A percentile compares a stretch with the other conserved stretches of the same genome.
These are phyloP conservation scores for Pythium sukuiense DNA, from an alignment of 352 stramenopile species.

Conservation along the genomic window DNA sequence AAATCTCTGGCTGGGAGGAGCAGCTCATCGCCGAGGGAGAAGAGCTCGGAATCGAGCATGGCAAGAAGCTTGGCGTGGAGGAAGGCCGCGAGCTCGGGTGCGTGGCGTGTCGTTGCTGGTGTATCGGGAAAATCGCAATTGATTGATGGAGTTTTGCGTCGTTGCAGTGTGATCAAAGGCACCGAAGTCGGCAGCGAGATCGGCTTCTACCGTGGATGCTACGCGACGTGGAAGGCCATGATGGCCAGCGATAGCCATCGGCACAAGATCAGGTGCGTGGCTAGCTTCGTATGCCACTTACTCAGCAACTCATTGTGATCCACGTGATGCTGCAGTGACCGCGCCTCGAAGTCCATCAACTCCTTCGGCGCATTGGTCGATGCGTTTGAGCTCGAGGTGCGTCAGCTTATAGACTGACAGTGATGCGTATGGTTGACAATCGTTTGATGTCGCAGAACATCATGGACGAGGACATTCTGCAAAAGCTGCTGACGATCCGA, in stretches of 20 bases:
- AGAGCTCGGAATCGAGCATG: constrained; percentile 53
- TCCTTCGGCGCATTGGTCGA: constrained; percentile 56
- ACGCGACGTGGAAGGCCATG: constrained; percentile 66
- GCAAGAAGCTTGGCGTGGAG: constrained; percentile 59
- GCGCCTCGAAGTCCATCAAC: constrained; percentile 57
- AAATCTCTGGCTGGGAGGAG: constrained; percentile 72
- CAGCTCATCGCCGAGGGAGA: constrained; percentile 67
- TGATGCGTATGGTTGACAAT: neutral
- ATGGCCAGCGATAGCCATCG: constrained; percentile 36
- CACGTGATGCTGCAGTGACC: constrained; percentile 35
- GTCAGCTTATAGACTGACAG: neutral
- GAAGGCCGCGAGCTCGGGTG: constrained; percentile 78
- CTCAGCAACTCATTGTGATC: no score
- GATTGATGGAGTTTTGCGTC: neutral
- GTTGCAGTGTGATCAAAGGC: constrained; percentile 63
- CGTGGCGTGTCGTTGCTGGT: neutral
- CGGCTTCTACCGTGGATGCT: constrained; percentile 83
- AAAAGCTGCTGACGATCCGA: constrained; percentile 66
- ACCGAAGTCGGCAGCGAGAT: constrained; percentile 81
- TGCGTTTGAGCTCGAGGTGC: constrained; percentile 68
- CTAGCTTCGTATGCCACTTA: no score
- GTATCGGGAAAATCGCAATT: neutral
- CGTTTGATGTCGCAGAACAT: constrained; percentile 52
- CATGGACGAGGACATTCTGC: constrained; percentile 75
- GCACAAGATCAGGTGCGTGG: constrained; percentile 46